Evolutionary conservation across 2,329 filamentous ascomycete genomes (phyloP).

Genomic region (Pseudohalonectria lignicola): DNA sequence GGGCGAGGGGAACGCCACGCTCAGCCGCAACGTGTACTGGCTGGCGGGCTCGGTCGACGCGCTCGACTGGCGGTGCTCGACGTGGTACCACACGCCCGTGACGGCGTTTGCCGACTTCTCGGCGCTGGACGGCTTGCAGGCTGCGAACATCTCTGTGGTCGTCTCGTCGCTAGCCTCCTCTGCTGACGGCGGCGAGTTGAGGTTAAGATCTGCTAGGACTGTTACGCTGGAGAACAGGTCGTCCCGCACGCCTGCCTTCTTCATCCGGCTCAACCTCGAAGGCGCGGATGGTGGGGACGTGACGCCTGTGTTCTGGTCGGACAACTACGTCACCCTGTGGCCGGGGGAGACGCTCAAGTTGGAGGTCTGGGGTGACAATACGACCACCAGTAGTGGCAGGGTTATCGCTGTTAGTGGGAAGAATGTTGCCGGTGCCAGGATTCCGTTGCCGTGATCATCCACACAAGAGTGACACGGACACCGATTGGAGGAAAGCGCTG

Average conservation of each 20-base stretch:
- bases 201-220: conserved; percentile 7
- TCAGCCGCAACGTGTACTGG: conserved; percentile 54
- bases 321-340: conserved; percentile 54
- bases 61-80: conserved; percentile 43
- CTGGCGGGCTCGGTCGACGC: conserved; percentile 31
- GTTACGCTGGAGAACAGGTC: conserved; percentile 41
- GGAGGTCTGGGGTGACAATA: conserved; percentile 14
- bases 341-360: conserved; percentile 38
- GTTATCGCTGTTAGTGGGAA: conserved; percentile 16
- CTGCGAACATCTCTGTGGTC: conserved; percentile 23
- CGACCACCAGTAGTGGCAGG: neutral
- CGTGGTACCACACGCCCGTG: conserved; percentile 49
- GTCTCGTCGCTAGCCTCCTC: conserved; percentile 6
- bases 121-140: conserved; percentile 25
- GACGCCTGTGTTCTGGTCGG: conserved; percentile 43
- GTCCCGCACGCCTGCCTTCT: conserved; percentile 39
- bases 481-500: too few species aligned
- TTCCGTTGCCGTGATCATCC: conserved; percentile 2
- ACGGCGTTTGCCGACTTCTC: conserved; percentile 36
- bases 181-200: too few species aligned
- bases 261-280: conserved; percentile 39
- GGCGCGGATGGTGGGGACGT: conserved; percentile 31
- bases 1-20: conserved; percentile 9
- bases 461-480: too few species aligned
- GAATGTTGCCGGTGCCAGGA: conserved; percentile 9